These are phyloP conservation scores for Phragmites australis DNA, from an alignment of 176 grass and related monocot species.

Conservation along the genomic window DNA sequence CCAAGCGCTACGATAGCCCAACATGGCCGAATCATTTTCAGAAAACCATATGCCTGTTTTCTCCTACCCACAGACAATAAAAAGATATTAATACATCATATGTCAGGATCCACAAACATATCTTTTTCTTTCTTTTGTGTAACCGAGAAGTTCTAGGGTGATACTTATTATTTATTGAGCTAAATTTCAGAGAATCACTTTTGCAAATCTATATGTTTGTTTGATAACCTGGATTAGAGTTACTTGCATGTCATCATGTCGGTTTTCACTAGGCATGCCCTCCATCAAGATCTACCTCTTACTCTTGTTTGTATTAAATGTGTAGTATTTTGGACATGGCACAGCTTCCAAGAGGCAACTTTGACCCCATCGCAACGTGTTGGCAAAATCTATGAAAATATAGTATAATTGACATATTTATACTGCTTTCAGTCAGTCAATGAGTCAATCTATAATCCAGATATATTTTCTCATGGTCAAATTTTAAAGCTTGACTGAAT, in stretches of 20 bases:
- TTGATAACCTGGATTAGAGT: neutral
- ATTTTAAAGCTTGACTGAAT: neutral
- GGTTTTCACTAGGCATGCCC: neutral
- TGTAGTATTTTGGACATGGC: neutral
- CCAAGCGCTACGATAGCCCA: slow-evolving; percentile 53
- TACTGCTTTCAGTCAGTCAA: neutral
- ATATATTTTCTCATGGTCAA: neutral
- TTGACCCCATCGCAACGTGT: neutral
- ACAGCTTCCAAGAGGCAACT: neutral
- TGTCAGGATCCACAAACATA: neutral
- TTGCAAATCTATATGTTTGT: neutral
- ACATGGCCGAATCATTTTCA: slow-evolving; percentile 36
- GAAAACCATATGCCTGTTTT: slow-evolving; percentile 27
- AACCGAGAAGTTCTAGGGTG: neutral
- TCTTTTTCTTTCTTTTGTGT: neutral
- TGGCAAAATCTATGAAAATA: neutral
- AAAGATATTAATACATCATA: slow-evolving; percentile 26
- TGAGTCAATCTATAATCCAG: slow-evolving; percentile 2
- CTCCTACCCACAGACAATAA: slow-evolving; percentile 27
- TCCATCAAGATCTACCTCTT: neutral
- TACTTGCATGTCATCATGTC: neutral
- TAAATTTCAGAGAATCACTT: neutral
- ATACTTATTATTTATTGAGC: neutral
- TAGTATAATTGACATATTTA: neutral
- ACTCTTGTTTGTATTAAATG: neutral